Evolutionary conservation across 2,329 filamentous ascomycete genomes (phyloP).

Genomic region (Fusarium liriodendri): DNA sequence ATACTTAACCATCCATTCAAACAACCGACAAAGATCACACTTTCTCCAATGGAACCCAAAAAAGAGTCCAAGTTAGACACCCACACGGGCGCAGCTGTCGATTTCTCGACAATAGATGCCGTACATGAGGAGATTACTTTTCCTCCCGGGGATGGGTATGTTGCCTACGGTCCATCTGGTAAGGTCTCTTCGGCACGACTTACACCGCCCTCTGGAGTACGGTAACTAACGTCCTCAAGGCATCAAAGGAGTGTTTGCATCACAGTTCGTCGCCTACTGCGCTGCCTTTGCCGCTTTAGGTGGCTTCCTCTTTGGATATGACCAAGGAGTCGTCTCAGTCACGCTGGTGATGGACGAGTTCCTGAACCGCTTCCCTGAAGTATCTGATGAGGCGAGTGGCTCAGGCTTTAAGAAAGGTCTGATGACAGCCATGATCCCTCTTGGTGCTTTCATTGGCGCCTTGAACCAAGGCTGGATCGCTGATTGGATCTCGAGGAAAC

Average conservation of each 20-base stretch:
- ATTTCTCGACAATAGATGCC: background rate
- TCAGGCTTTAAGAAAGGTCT: slow-evolving; percentile 54
- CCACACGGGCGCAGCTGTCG: background rate
- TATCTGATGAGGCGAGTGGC: slow-evolving; percentile 49
- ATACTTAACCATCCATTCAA: background rate
- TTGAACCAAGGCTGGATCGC: slow-evolving; percentile 42
- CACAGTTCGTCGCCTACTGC: slow-evolving; percentile 47
- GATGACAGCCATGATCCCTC: slow-evolving; percentile 60
- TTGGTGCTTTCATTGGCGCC: slow-evolving; percentile 61
- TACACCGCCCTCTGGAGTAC: background rate
- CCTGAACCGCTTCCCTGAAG: slow-evolving; percentile 46
- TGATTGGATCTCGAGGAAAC: slow-evolving; percentile 11
- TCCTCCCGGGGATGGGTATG: background rate
- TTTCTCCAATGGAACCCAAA: background rate
- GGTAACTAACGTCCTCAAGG: slow-evolving; percentile 29
- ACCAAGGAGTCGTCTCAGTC: slow-evolving; percentile 55
- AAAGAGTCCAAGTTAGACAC: background rate
- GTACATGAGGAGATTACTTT: background rate
- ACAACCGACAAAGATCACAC: background rate
- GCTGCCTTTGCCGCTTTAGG: slow-evolving; percentile 51
- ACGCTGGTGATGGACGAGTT: slow-evolving; percentile 52
- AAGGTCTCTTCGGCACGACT: background rate
- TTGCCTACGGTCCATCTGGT: slow-evolving; percentile 15
- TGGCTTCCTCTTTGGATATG: slow-evolving; percentile 54
- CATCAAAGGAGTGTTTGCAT: slow-evolving; percentile 46